A percentile compares a stretch with the other conserved stretches of the same genome.
These are phyloP conservation scores for Hyaloscypha finlandica DNA, from an alignment of 495 filamentous ascomycete species.

Conservation along the genomic window DNA sequence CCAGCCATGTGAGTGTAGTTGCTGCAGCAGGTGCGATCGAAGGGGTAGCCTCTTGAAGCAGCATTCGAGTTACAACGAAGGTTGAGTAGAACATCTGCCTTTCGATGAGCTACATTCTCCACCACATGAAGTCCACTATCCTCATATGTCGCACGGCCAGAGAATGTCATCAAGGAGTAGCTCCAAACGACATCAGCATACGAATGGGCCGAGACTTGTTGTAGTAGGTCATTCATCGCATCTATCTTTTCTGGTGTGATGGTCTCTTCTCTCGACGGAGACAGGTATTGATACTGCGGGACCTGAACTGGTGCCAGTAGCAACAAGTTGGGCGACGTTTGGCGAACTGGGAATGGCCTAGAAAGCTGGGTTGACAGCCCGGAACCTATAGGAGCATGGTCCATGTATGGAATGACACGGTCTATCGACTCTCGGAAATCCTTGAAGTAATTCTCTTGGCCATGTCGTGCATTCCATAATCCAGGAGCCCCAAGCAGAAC, in stretches of 20 bases:
- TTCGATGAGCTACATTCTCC: conserved; percentile 45
- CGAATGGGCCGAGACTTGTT: conserved; percentile 43
- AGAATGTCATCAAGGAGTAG: conserved; percentile 47
- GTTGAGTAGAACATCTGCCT: conserved; percentile 59
- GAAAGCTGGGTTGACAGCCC: background rate
- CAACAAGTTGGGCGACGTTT: conserved; percentile 38
- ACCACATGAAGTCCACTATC: conserved; percentile 55
- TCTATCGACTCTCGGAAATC: conserved; percentile 50
- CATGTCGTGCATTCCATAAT: conserved; percentile 57
- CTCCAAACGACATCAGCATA: conserved; percentile 53
- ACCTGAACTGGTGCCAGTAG: conserved; percentile 57
- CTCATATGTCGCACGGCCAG: conserved; percentile 40
- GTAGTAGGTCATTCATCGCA: conserved; percentile 57
- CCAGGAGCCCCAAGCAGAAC: conserved; percentile 53
- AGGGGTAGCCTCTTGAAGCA: conserved; percentile 43
- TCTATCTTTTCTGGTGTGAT: conserved; percentile 54
- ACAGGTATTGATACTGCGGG: conserved; percentile 53
- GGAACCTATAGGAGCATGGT: conserved; percentile 23
- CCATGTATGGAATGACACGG: conserved; percentile 40
- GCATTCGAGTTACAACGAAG: conserved; percentile 55
- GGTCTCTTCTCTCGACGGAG: conserved; percentile 43
- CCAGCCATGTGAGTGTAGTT: conserved; percentile 39
- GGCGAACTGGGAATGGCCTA: conserved; percentile 5
- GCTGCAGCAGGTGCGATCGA: conserved; percentile 61
- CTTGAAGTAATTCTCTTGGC: conserved; percentile 45